Conservation (phyloP, 208 protist genomes). For the Leishmania aethiopica region DNA sequence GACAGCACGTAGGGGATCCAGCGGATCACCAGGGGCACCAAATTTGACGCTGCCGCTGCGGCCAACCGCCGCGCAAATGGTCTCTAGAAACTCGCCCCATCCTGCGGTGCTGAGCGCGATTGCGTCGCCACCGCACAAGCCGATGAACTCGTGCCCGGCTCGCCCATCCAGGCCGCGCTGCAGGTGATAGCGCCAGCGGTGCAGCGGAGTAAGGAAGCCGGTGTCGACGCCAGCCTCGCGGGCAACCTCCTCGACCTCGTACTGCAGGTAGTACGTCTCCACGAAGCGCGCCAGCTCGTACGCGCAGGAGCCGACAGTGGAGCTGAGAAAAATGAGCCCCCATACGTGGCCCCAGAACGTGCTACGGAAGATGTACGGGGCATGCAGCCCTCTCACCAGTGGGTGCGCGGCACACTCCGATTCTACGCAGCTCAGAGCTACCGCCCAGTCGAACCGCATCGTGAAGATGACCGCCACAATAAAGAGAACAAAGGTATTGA, state of each 20-base stretch:
- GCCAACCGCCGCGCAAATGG: conserved; percentile 44
- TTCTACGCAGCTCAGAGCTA: conserved; percentile 60
- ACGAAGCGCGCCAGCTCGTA: conserved; percentile 70
- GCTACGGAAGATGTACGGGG: conserved; percentile 41
- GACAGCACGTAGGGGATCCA: conserved; percentile 63
- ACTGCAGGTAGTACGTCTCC: conserved; percentile 50
- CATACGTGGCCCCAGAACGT: conserved; percentile 30
- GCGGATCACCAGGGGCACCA: conserved; percentile 28
- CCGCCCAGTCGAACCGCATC: conserved; percentile 63
- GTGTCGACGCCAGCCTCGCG: conserved; percentile 53
- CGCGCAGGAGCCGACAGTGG: conserved; percentile 30
- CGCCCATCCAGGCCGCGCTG: conserved; percentile 26
- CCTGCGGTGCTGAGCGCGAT: conserved; percentile 61
- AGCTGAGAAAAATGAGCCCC: conserved; percentile 51
- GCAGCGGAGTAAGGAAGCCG: conserved; percentile 63
- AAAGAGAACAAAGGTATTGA: conserved; percentile 68
- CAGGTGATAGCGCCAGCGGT: conserved; percentile 53
- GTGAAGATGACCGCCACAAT: conserved; percentile 56
- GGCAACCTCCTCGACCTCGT: conserved; percentile 55
- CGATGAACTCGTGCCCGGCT: conserved; percentile 48
- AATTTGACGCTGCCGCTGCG: conserved; percentile 34
- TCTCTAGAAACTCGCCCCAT: conserved; percentile 73
- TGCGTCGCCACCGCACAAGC: conserved; percentile 19
- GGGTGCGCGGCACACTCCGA: conserved; percentile 43
- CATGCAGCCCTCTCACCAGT: conserved; percentile 45